phyloP scores from a whole-genome alignment of 2,329 filamentous ascomycete genomes.

The Microsporum canis region DNA sequence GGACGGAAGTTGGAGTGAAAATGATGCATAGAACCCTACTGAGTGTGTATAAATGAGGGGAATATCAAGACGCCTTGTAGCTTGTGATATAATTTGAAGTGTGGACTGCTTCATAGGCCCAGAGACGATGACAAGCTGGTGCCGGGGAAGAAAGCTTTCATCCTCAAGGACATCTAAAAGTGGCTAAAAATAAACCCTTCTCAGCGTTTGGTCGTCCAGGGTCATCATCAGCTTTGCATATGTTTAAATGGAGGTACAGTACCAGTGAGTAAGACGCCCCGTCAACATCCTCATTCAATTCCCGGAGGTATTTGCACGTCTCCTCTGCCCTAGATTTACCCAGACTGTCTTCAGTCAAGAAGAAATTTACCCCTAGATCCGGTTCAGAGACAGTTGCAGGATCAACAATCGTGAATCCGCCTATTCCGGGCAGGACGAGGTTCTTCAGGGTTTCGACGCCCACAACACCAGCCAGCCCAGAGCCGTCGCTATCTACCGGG shows the following conservation, averaged over 20 bases:
- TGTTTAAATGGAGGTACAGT: constrained; percentile 11
- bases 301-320: constrained; percentile 63
- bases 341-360: constrained; percentile 67
- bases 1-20: constrained; percentile 65
- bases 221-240: background rate
- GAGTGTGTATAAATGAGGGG: constrained; percentile 76
- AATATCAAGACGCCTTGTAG: constrained; percentile 47
- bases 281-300: constrained; percentile 85
- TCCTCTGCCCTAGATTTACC: constrained; percentile 69
- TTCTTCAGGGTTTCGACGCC: constrained; percentile 93
- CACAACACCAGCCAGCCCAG: constrained; percentile 61
- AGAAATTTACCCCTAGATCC: constrained; percentile 94
- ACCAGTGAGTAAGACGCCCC: constrained; percentile 57
- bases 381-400: constrained; percentile 62
- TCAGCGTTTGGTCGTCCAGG: constrained; percentile 6
- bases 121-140: constrained; percentile 51
- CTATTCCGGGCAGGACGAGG: constrained; percentile 85
- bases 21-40: constrained; percentile 84
- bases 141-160: constrained; percentile 33
- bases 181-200: constrained; percentile 16
- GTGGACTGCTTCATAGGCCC: constrained; percentile 46
- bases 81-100: constrained; percentile 40
- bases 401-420: constrained; percentile 83
- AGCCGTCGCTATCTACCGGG: constrained; percentile 25
- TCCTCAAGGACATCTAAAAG: constrained; percentile 30